These are phyloP conservation scores for Medicago lupulina DNA, from an alignment of 306 rosid species.

Conservation along the genomic window DNA sequence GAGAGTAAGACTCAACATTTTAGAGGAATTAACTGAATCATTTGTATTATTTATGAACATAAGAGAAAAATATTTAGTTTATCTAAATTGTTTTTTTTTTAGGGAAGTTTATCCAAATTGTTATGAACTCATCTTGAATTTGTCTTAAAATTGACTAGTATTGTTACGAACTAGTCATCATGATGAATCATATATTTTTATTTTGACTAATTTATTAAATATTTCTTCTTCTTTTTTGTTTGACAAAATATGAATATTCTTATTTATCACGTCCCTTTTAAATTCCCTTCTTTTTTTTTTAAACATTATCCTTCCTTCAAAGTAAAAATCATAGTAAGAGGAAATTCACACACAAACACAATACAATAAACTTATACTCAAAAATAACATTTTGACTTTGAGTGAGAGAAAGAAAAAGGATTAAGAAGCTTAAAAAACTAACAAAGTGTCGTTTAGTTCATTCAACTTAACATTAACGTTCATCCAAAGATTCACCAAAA, in stretches of 20 bases:
- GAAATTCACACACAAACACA: not conserved
- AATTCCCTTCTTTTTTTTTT: too few species aligned
- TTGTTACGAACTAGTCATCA: too few species aligned
- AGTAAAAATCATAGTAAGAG: slow-evolving; percentile 15
- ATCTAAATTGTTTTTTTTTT: too few species aligned
- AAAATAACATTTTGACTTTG: slow-evolving; percentile 4
- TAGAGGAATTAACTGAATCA: too few species aligned
- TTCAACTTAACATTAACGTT: slow-evolving; percentile 45
- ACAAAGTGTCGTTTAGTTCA: slow-evolving; percentile 34
- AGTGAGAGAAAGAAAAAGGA: slow-evolving; percentile 27
- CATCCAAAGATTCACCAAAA: slow-evolving; percentile 66
- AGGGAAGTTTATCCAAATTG: too few species aligned
- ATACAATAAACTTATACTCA: not conserved
- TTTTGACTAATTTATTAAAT: not conserved
- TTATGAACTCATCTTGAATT: too few species aligned
- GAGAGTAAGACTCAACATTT: too few species aligned
- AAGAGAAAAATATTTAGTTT: too few species aligned
- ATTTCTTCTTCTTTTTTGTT: not conserved
- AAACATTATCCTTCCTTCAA: slow-evolving; percentile 14
- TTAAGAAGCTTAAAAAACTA: slow-evolving; percentile 15
- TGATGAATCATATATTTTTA: too few species aligned
- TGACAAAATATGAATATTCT: not conserved
- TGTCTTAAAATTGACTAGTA: too few species aligned
- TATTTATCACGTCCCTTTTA: too few species aligned
- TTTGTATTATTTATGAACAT: too few species aligned